Conservation (phyloP, 2,329 filamentous ascomycete genomes). For the Aureobasidium melanogenum region DNA sequence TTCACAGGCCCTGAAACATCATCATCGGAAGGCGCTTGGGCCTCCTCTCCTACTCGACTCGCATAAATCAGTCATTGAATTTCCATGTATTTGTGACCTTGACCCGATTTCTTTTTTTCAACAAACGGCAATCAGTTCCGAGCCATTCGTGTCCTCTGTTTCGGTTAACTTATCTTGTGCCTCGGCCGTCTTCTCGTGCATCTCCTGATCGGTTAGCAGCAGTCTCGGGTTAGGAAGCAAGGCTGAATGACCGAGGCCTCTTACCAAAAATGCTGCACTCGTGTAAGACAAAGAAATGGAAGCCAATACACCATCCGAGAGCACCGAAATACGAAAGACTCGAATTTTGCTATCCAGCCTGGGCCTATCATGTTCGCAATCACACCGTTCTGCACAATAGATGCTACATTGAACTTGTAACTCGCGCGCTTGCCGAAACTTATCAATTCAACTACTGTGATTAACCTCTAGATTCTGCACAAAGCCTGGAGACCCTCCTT, state of each 20-base stretch:
- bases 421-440: background rate
- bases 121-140: background rate
- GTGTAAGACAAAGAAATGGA: conserved; percentile 4
- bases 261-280: background rate
- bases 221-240: background rate
- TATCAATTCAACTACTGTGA: background rate
- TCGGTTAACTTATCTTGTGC: background rate
- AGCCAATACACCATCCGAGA: background rate
- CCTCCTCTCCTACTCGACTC: background rate
- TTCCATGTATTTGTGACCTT: background rate
- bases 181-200: background rate
- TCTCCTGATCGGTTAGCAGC: background rate
- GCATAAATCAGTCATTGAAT: background rate
- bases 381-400: background rate
- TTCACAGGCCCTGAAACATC: conserved; percentile 1
- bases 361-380: background rate
- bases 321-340: background rate
- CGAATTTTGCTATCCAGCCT: background rate
- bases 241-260: background rate
- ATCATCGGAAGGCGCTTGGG: background rate
- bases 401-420: background rate
- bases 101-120: background rate
- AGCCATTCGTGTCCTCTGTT: background rate
- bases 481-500: conserved; percentile 59
- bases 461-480: conserved; percentile 32